Percentiles rank a stretch among this genome's conserved stretches.
Conservation (phyloP, 306 rosid species). For the Fragaria ananassa region DNA sequence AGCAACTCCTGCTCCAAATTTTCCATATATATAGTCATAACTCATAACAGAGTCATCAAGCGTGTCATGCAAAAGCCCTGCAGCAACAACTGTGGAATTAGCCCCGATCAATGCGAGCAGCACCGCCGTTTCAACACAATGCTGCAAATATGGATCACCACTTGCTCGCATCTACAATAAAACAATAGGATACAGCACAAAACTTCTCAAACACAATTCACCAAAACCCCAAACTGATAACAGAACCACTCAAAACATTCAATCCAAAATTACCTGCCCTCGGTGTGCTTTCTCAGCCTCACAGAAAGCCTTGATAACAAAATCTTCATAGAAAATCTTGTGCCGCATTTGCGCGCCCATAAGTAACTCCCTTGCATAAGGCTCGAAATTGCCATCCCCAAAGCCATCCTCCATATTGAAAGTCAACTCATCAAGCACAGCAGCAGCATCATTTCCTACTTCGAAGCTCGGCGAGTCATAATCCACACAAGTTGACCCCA, state of each 20-base stretch:
- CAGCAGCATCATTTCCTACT: slow-evolving; percentile 35
- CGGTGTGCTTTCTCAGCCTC: slow-evolving; percentile 95
- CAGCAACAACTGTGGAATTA: slow-evolving; percentile 87
- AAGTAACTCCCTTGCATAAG: slow-evolving; percentile 69
- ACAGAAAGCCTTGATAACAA: slow-evolving; percentile 80
- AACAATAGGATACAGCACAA: slow-evolving; percentile 15
- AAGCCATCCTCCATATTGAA: slow-evolving; percentile 68
- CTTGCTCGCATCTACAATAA: slow-evolving; percentile 72
- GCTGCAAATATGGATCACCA: slow-evolving; percentile 92
- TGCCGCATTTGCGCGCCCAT: slow-evolving; percentile 73
- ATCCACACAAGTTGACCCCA: slow-evolving; percentile 75
- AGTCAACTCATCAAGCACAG: slow-evolving; percentile 66
- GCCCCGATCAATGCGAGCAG: slow-evolving; percentile 88
- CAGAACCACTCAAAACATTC: neutral
- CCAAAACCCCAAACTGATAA: slow-evolving; percentile 12
- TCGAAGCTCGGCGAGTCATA: slow-evolving; percentile 49
- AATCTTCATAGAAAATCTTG: slow-evolving; percentile 74
- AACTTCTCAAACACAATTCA: slow-evolving; percentile 20
- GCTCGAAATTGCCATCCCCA: slow-evolving; percentile 51
- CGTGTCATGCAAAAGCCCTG: slow-evolving; percentile 95
- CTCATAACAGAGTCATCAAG: slow-evolving; percentile 80
- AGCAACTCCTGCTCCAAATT: slow-evolving; percentile 78
- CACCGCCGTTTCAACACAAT: slow-evolving; percentile 94
- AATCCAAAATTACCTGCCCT: slow-evolving; percentile 66
- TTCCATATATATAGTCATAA: slow-evolving; percentile 58